These are phyloP conservation scores for Bremia lactucae DNA, from an alignment of 352 stramenopile genomes.

Conservation along the genomic window DNA sequence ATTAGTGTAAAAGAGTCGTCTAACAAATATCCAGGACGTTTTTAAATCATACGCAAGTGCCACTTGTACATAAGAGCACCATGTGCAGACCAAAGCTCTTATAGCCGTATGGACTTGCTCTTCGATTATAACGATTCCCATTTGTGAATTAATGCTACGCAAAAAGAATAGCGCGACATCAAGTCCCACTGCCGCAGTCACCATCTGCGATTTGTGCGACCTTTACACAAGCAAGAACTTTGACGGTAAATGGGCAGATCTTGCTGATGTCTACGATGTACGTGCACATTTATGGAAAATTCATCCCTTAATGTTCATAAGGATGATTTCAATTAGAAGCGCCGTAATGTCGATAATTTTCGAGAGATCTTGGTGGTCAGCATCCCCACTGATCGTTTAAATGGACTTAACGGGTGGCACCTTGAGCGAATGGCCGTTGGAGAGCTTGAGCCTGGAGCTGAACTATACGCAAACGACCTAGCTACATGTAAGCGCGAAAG, in stretches of 20 bases:
- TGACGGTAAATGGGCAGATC: slow-evolving; percentile 55
- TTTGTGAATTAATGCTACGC: too few species aligned
- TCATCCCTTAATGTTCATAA: too few species aligned
- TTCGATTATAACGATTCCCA: too few species aligned
- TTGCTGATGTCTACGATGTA: slow-evolving; percentile 65
- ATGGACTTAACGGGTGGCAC: slow-evolving; percentile 63
- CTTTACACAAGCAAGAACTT: slow-evolving; percentile 54
- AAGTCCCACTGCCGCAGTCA: slow-evolving; percentile 11
- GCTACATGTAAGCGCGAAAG: slow-evolving; percentile 50
- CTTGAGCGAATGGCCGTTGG: slow-evolving; percentile 74
- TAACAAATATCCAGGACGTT: too few species aligned
- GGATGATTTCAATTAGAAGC: slow-evolving; percentile 49
- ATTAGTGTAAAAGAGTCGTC: too few species aligned
- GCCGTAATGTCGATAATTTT: slow-evolving; percentile 64
- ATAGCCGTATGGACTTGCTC: too few species aligned
- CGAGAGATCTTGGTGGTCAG: slow-evolving; percentile 68
- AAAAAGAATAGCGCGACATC: slow-evolving; percentile 19
- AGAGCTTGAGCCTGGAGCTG: slow-evolving; percentile 38
- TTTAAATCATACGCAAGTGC: too few species aligned
- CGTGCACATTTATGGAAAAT: too few species aligned
- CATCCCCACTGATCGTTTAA: slow-evolving; percentile 39
- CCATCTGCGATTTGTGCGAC: slow-evolving; percentile 49
- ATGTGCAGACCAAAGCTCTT: too few species aligned
- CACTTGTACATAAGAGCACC: too few species aligned
- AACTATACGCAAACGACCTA: slow-evolving; percentile 27